These are phyloP conservation scores for Gaillardinia entomophila DNA, from an alignment of 805 yeast species.

Conservation along the genomic window DNA sequence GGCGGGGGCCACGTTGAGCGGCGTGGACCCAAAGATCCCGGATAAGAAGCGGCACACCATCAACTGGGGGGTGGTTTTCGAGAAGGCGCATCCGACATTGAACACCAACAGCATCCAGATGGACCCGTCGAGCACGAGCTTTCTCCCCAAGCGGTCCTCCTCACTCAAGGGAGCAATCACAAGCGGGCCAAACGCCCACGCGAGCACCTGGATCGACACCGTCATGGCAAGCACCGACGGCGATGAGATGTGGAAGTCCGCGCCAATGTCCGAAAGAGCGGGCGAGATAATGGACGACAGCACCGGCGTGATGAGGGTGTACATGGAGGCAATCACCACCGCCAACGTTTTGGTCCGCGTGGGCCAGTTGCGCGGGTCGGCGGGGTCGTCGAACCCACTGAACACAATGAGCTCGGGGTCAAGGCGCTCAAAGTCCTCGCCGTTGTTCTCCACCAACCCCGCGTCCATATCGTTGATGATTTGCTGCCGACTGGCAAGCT, in stretches of 20 bases:
- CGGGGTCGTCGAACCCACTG: constrained; percentile 25
- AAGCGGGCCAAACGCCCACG: constrained; percentile 65
- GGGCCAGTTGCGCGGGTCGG: constrained; percentile 61
- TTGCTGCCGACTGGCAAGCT: constrained; percentile 6
- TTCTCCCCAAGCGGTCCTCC: constrained; percentile 50
- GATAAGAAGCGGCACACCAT: constrained; percentile 56
- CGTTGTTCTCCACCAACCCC: constrained; percentile 15
- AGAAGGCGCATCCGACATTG: constrained; percentile 58
- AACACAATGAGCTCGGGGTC: constrained; percentile 37
- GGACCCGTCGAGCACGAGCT: constrained; percentile 47
- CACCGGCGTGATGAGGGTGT: constrained; percentile 56
- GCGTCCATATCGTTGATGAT: constrained; percentile 1
- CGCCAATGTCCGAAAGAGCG: constrained; percentile 45
- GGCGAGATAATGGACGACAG: constrained; percentile 61
- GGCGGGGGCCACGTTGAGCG: constrained; percentile 67
- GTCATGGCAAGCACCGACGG: constrained; percentile 41
- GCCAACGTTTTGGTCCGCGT: constrained; percentile 33
- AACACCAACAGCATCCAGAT: constrained; percentile 44
- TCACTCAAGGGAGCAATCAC: constrained; percentile 66
- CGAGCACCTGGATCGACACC: constrained; percentile 62
- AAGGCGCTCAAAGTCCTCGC: constrained; percentile 23
- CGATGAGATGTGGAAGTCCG: constrained; percentile 36
- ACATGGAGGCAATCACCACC: constrained; percentile 44
- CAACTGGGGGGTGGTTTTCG: constrained; percentile 53
- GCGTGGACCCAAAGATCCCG: constrained; percentile 64